phyloP scores from a whole-genome alignment of 140 eudicot genomes.

The Cichorium intybus region DNA sequence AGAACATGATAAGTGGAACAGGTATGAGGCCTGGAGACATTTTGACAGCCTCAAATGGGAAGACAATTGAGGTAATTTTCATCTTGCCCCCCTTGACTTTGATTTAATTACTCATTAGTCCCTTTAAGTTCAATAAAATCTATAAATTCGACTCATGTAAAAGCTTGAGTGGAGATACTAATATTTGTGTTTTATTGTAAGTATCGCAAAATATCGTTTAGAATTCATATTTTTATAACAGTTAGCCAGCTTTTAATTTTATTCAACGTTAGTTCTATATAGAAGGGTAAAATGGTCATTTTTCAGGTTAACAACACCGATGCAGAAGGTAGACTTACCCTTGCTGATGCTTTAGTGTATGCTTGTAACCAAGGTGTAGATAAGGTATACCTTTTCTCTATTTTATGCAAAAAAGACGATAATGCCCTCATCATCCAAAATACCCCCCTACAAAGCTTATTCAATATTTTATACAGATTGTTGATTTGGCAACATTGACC shows the following conservation, averaged over 20 bases:
- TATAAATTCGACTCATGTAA: no score
- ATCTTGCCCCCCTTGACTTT: neutral
- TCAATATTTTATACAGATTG: constrained; percentile 47
- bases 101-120: neutral
- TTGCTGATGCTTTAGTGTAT: constrained; percentile 95
- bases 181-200: no score
- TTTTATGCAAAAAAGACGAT: neutral
- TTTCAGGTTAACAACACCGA: constrained; percentile 86
- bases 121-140: constrained; percentile 7
- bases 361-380: constrained; percentile 99
- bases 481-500: constrained; percentile 91
- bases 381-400: constrained; percentile 48
- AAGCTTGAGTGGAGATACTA: no score
- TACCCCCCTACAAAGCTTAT: neutral
- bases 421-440: no score
- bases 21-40: constrained; percentile 98
- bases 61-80: constrained; percentile 82
- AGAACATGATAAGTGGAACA: constrained; percentile 95
- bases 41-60: constrained; percentile 91
- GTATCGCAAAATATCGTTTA: no score
- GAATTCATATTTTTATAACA: no score
- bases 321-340: constrained; percentile 94
- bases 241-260: no score
- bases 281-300: neutral
- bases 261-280: neutral